Conservation (phyloP, 306 rosid species). For the Malus orientalis region DNA sequence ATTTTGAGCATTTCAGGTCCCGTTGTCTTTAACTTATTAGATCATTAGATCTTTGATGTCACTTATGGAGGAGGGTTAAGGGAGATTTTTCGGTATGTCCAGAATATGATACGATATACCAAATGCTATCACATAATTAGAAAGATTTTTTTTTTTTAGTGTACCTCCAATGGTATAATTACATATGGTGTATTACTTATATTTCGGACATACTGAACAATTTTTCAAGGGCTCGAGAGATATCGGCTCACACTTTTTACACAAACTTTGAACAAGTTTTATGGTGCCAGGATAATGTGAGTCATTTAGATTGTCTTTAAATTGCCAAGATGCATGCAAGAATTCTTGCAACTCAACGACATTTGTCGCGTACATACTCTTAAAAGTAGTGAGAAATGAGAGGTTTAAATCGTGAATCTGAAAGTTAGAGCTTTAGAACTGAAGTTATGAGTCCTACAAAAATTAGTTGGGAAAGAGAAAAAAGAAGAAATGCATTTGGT, state of each 20-base stretch:
- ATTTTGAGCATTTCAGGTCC: not conserved
- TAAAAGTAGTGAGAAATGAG: not conserved
- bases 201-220: too few species aligned
- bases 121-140: too few species aligned
- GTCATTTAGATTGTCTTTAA: not conserved
- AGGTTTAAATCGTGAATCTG: not conserved
- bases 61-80: too few species aligned
- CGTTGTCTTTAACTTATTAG: not conserved
- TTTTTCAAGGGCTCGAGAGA: fast-evolving
- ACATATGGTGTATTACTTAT: too few species aligned
- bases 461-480: not conserved
- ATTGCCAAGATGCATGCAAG: not conserved
- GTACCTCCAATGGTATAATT: too few species aligned
- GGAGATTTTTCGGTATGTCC: too few species aligned
- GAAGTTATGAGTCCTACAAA: not conserved
- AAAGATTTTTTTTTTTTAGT: too few species aligned
- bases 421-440: not conserved
- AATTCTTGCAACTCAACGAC: not conserved
- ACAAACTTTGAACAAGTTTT: not conserved
- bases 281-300: not conserved
- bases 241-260: too few species aligned
- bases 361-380: not conserved
- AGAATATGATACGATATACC: too few species aligned
- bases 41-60: too few species aligned
- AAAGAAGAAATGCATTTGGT: not conserved